These are phyloP conservation scores for Sporothrix euskadiensis DNA, from an alignment of 2,329 filamentous ascomycete species.

Conservation along the genomic window DNA sequence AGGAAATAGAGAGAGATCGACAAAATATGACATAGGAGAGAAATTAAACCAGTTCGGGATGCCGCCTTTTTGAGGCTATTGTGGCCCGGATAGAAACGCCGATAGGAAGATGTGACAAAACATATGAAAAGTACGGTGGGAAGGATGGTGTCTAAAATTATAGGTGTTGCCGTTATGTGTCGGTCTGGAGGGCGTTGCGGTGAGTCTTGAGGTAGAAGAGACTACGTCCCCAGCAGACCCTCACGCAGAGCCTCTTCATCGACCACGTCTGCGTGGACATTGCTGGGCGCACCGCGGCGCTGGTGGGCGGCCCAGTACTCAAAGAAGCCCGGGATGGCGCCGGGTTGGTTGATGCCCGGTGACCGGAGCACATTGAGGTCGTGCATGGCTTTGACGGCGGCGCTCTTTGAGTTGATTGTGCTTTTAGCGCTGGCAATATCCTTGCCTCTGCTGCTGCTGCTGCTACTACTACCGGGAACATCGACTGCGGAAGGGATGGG, in stretches of 20 bases:
- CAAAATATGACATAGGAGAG: neutral
- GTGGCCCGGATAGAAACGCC: neutral
- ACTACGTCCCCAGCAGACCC: slow-evolving; percentile 50
- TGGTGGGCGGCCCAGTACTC: slow-evolving; percentile 54
- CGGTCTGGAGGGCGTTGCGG: neutral
- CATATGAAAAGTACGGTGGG: neutral
- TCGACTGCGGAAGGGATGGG: neutral
- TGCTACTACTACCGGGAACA: neutral
- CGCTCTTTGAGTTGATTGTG: neutral
- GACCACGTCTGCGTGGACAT: slow-evolving; percentile 58
- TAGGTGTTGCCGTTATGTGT: neutral
- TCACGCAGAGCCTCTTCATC: slow-evolving; percentile 64
- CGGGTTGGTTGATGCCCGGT: slow-evolving; percentile 77
- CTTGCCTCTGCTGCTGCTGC: neutral
- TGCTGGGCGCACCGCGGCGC: slow-evolving; percentile 55
- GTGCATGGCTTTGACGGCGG: slow-evolving; percentile 34
- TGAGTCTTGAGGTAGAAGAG: neutral
- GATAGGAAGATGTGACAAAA: neutral
- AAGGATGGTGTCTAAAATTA: slow-evolving; percentile 9
- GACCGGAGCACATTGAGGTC: slow-evolving; percentile 48
- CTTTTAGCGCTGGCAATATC: neutral
- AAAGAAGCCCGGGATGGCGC: slow-evolving; percentile 70
- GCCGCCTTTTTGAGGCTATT: neutral
- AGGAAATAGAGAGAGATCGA: neutral
- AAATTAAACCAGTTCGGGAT: neutral